phyloP scores from a whole-genome alignment of 2,329 filamentous ascomycete species.

The Verticillium klebahnii region DNA sequence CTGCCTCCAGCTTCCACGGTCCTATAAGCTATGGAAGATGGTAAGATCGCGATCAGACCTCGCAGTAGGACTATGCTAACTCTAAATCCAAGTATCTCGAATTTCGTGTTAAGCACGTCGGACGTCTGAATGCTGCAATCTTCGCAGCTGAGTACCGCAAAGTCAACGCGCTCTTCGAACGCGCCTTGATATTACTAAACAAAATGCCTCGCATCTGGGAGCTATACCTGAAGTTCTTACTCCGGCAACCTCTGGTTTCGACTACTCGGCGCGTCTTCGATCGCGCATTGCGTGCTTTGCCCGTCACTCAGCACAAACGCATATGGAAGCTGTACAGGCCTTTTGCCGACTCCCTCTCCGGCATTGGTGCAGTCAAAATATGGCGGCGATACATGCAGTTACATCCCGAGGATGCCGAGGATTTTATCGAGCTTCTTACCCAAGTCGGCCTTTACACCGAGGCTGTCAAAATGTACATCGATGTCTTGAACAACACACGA shows the following conservation, averaged over 20 bases:
- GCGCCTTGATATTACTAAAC: conserved; percentile 86
- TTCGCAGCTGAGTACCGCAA: conserved; percentile 82
- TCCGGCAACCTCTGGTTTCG: conserved; percentile 88
- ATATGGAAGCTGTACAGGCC: conserved; percentile 90
- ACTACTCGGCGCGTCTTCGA: conserved; percentile 85
- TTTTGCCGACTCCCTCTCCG: conserved; percentile 87
- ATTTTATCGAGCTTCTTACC: conserved; percentile 86
- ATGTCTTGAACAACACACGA: conserved; percentile 82
- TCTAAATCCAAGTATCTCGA: conserved; percentile 63
- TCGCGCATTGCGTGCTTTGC: conserved; percentile 82
- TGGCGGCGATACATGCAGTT: conserved; percentile 97
- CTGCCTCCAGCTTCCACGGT: conserved; percentile 82
- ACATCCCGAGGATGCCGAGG: conserved; percentile 90
- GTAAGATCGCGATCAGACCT: conserved; percentile 35
- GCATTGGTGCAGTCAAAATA: conserved; percentile 85
- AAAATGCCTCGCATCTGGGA: conserved; percentile 99
- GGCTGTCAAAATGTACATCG: conserved; percentile 85
- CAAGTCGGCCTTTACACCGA: conserved; percentile 83
- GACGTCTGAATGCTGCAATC: conserved; percentile 75
- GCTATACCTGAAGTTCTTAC: conserved; percentile 88
- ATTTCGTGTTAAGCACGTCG: conserved; percentile 76
- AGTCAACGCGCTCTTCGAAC: conserved; percentile 91
- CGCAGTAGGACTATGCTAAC: neutral
- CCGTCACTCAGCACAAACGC: conserved; percentile 90
- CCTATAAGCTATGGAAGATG: conserved; percentile 98